phyloP scores from a whole-genome alignment of 1,284 basidiomycete species.

The Ceratobasidium papillatum region DNA sequence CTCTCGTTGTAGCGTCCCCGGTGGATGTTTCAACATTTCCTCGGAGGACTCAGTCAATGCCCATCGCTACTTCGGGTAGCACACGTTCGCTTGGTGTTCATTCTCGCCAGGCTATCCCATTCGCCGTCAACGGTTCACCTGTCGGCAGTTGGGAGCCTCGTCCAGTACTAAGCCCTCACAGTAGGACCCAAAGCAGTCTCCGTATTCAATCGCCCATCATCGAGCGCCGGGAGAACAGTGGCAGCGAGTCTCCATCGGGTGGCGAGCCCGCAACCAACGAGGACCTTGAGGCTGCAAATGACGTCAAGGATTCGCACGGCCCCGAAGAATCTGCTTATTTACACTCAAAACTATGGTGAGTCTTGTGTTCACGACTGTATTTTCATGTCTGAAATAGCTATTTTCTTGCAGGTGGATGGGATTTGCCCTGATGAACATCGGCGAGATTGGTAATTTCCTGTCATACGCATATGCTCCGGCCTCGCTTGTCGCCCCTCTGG shows the following conservation, averaged over 20 bases:
- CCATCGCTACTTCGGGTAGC: slow-evolving; percentile 1
- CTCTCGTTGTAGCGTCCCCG: not conserved
- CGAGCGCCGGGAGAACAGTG: slow-evolving; percentile 14
- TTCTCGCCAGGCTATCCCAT: slow-evolving; percentile 21
- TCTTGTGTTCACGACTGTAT: slow-evolving; percentile 42
- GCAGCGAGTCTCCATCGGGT: slow-evolving; percentile 4
- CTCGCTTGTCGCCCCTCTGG: slow-evolving; percentile 92
- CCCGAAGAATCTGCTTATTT: slow-evolving; percentile 71
- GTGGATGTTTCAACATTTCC: not conserved
- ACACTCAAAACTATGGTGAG: slow-evolving; percentile 80
- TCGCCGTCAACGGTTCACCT: slow-evolving; percentile 19
- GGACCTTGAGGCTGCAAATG: slow-evolving; percentile 19
- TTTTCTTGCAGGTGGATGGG: slow-evolving; percentile 82
- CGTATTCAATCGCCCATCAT: slow-evolving; percentile 8
- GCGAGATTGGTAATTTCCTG: slow-evolving; percentile 92
- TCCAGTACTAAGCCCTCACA: not conserved
- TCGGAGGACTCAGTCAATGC: slow-evolving; percentile 21
- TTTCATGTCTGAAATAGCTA: not conserved
- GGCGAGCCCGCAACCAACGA: slow-evolving; percentile 20
- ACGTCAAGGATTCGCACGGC: slow-evolving; percentile 3
- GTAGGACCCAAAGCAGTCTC: slow-evolving; percentile 8
- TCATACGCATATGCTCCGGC: slow-evolving; percentile 91
- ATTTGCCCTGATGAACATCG: slow-evolving; percentile 87
- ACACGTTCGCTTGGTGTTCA: not conserved
- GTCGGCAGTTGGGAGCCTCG: slow-evolving; percentile 22